A percentile compares a stretch with the other conserved stretches of the same genome.
These are phyloP conservation scores for Mycena olivaceomarginata DNA, from an alignment of 768 basidiomycete genomes.

Conservation along the genomic window DNA sequence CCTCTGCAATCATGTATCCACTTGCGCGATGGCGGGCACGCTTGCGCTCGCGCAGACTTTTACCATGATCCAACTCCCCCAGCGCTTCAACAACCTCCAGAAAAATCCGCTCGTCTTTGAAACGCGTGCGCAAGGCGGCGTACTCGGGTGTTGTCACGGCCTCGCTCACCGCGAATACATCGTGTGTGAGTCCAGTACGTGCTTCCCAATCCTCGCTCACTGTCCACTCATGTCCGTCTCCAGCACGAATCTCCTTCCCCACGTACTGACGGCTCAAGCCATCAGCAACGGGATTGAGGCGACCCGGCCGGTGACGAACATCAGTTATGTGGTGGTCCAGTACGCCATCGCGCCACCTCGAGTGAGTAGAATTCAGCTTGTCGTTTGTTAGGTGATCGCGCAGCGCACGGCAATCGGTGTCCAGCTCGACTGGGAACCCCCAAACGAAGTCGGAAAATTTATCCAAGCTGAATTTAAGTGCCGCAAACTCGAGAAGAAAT, in stretches of 20 bases:
- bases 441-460: constrained; percentile 46
- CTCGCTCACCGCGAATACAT: constrained; percentile 8
- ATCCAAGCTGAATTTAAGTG: constrained; percentile 41
- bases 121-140: constrained; percentile 9
- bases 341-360: constrained; percentile 46
- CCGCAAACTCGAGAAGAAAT: constrained; percentile 56
- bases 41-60: constrained; percentile 4
- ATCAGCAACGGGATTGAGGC: neutral
- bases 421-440: constrained; percentile 49
- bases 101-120: constrained; percentile 42
- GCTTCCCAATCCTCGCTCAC: constrained; percentile 45
- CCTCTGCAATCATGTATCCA: constrained; percentile 44
- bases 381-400: constrained; percentile 48
- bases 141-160: constrained; percentile 1
- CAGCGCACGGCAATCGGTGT: constrained; percentile 42
- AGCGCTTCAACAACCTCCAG: constrained; percentile 37
- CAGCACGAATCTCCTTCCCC: constrained; percentile 21
- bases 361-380: constrained; percentile 48
- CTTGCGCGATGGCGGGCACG: constrained; percentile 37
- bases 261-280: constrained; percentile 3
- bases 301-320: neutral
- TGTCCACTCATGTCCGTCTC: constrained; percentile 47
- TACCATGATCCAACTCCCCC: constrained; percentile 32
- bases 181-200: constrained; percentile 17
- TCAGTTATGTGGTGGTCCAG: constrained; percentile 44